Evolutionary conservation across 2,329 filamentous ascomycete species (phyloP).

Genomic region (Aureobasidium sp.): DNA sequence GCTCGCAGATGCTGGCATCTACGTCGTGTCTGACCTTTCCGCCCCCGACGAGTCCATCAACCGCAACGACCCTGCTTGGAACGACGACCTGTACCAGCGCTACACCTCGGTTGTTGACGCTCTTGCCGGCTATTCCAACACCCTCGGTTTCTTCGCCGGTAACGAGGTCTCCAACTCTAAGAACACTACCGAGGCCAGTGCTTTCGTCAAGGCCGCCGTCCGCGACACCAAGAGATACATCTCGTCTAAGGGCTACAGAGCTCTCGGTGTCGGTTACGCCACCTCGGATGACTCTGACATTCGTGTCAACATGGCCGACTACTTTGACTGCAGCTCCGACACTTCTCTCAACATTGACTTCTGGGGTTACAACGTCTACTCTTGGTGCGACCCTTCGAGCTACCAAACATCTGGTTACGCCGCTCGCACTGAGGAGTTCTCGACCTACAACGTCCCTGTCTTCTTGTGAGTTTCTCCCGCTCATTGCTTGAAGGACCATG

Average conservation of each 20-base stretch:
- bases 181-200: slow-evolving; percentile 84
- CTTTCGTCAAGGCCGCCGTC: slow-evolving; percentile 95
- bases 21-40: slow-evolving; percentile 85
- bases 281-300: slow-evolving; percentile 87
- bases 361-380: slow-evolving; percentile 99
- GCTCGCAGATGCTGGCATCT: slow-evolving; percentile 81
- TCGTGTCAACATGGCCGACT: slow-evolving; percentile 73
- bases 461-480: slow-evolving; percentile 61
- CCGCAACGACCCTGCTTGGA: slow-evolving; percentile 72
- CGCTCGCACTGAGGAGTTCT: slow-evolving; percentile 77
- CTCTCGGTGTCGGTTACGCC: slow-evolving; percentile 88
- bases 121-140: slow-evolving; percentile 77
- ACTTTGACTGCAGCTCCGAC: slow-evolving; percentile 80
- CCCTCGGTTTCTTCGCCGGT: slow-evolving; percentile 95
- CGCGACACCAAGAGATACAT: slow-evolving; percentile 96
- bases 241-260: slow-evolving; percentile 66
- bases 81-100: slow-evolving; percentile 66
- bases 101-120: slow-evolving; percentile 81
- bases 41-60: slow-evolving; percentile 80
- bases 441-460: slow-evolving; percentile 81
- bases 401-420: slow-evolving; percentile 73
- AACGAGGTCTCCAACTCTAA: slow-evolving; percentile 91
- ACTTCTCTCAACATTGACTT: slow-evolving; percentile 71
- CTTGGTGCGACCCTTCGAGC: slow-evolving; percentile 86
- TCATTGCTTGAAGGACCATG: background rate